Base-by-base conservation (phyloP, 495 filamentous ascomycete genomes). In the Xylaria bambusicola region DNA sequence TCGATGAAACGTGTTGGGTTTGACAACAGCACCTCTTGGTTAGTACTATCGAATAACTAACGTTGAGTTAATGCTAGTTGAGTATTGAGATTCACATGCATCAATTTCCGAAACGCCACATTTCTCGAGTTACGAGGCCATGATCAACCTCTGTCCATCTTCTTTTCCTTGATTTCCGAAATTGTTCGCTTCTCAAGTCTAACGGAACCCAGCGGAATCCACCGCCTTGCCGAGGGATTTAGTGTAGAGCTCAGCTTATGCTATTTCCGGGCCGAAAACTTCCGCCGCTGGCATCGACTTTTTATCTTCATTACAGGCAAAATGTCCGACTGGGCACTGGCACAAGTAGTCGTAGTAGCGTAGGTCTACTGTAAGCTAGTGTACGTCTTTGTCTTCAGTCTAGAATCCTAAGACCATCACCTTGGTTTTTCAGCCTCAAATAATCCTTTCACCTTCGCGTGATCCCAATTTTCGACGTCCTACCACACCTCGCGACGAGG, bases 201-300 rank as follows among this genome's bases (percentile, higher is more conserved):
- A n/a, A n/a, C n/a, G n/a, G n/a, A n/a, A 12, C 21, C 10, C 29
- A 33, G 53, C 20, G 9, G 17, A 45, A 49, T 49, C 4, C 23
- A 31, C 5, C 45, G 55, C 44, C n/a, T 21, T 40, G 9, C 20
- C 42, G 40, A 41, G 53, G 42, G 12, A 9, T 10, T n/a, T n/a
- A n/a, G n/a, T n/a, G 15, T n/a, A 18, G 10, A 36, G n/a, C 53
- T 40, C 53, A 56, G 53, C 53, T 56, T 26, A 36, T 56, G 42
- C 24, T 9, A 36, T 24, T n/a, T 21, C 27, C 27, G 29, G 6
- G 20, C 35, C 54, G 29, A 12, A 23, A 47, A 13, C 8, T 24
- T 15, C 21, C 31, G 46, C 46, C 46, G 46, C 33, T 27, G 47
- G 27, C 27, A 29, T 36, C 4, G 47, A 13, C 5, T 49, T 1